Evolutionary conservation across 2,329 filamentous ascomycete species (phyloP), one percentile per base, ranked within the genome.

Genomic region (Zarea fungicola): DNA sequence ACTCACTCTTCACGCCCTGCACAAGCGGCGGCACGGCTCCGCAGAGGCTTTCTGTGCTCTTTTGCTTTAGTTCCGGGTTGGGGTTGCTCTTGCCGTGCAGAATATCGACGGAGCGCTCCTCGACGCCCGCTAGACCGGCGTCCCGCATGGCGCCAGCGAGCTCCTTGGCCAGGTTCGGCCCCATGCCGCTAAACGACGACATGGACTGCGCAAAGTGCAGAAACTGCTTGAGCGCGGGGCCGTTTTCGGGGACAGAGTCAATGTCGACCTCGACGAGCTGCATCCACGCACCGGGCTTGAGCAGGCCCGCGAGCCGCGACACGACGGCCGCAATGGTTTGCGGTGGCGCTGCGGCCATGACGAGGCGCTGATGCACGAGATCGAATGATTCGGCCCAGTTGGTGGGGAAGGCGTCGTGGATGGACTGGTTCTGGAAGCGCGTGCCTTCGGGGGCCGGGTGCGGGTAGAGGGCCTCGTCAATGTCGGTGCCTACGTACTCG

Each of bases 281-380:
- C 10, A 51, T 32, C 49, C 49, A 51, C 6, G 42, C 49, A 5
- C 49, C 42, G 5, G 49, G 49, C 16, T 45, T 39, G 6, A 51
- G 42, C 11, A 51, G 29, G 34, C 42, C 19, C 9, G 42, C 26
- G 5, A 51, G 36, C 21, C 28, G 11, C 8, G 28, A 29, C 28
- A 29, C 28, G 28, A 29, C 42, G 29, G 36, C 45, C 14, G 28
- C 13, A 32, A 45, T 51, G 34, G 35, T 44, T 14, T n/a, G 35
- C 6, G 42, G 42, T 16, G 42, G 42, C 34, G 32, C 35, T 35
- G 42, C 25, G 16, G 34, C 34, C 49, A 41, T 44, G 16, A 40
- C 42, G 28, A 42, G 23, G 10, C 49, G 42, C 18, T 51, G 49
- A 29, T 51, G 49, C 19, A 51, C 49, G 9, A 51, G 28, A 18